Evolutionary conservation across 148 eudicot species (phyloP).

Genomic region (Vaccinium vitisidaea): DNA sequence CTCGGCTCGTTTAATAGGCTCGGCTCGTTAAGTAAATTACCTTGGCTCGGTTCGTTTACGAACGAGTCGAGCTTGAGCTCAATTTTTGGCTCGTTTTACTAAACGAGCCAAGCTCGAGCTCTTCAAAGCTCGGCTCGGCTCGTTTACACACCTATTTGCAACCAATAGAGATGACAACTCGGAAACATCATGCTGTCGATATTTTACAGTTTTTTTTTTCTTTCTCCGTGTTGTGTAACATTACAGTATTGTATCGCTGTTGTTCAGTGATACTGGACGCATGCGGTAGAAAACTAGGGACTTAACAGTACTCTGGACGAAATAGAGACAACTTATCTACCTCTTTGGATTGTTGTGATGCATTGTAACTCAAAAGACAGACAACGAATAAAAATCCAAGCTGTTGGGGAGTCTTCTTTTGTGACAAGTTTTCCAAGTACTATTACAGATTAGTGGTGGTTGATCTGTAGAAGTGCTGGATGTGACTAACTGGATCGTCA

Average conservation of each 20-base stretch:
- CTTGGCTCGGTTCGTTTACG: too few relatives aligned
- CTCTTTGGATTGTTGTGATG: constrained; percentile 14
- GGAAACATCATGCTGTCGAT: not conserved
- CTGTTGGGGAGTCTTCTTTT: not conserved
- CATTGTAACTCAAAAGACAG: constrained; percentile 22
- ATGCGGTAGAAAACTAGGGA: not conserved
- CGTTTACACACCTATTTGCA: too few relatives aligned
- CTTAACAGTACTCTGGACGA: not conserved
- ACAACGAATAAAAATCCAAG: not conserved
- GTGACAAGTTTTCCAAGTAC: not conserved
- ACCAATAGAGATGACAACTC: not conserved
- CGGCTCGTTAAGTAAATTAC: too few relatives aligned
- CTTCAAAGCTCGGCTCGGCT: too few relatives aligned
- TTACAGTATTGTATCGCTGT: not conserved
- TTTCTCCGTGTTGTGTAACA: not conserved
- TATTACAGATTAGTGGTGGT: constrained; percentile 12
- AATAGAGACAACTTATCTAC: constrained; percentile 7
- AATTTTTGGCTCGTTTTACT: too few relatives aligned
- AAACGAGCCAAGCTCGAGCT: too few relatives aligned
- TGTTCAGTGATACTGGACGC: not conserved
- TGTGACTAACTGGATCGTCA: constrained; percentile 16
- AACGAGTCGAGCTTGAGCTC: too few relatives aligned
- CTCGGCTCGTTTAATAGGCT: too few relatives aligned
- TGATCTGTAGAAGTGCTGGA: constrained; percentile 8
- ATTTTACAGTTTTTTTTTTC: not conserved